A percentile compares a stretch with the other conserved stretches of the same genome.
These are phyloP conservation scores for Acidomyces sp. DNA, from an alignment of 495 filamentous ascomycete species.

Conservation along the genomic window DNA sequence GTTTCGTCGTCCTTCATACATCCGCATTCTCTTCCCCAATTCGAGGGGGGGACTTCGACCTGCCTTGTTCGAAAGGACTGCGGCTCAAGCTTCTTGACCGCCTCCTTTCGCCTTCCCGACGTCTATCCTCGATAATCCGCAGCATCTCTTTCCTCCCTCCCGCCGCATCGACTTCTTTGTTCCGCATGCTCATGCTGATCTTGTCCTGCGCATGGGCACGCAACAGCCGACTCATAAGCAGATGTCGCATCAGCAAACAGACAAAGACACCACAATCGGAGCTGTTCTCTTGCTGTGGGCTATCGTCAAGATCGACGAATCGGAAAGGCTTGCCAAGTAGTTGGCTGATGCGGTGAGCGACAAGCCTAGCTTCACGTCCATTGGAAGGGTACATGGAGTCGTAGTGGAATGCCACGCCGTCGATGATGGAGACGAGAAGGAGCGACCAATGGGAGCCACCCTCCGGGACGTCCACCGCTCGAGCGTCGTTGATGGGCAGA, in stretches of 20 bases:
- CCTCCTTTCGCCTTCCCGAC: conserved; percentile 64
- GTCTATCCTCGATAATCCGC: conserved; percentile 64
- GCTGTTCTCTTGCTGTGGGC: conserved; percentile 82
- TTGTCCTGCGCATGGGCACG: conserved; percentile 61
- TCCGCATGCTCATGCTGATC: conserved; percentile 84
- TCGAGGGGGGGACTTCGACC: conserved; percentile 24
- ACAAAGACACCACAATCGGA: conserved; percentile 95
- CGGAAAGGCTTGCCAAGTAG: conserved; percentile 52
- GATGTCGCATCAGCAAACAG: conserved; percentile 79
- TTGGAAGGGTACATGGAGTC: conserved; percentile 77
- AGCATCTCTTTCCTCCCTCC: conserved; percentile 77
- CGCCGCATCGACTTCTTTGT: conserved; percentile 61
- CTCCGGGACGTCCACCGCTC: conserved; percentile 61
- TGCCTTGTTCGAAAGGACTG: conserved; percentile 21
- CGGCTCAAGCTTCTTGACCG: conserved; percentile 40
- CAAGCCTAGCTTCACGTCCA: conserved; percentile 52
- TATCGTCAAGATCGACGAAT: conserved; percentile 68
- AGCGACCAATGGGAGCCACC: conserved; percentile 93
- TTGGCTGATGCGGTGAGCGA: conserved; percentile 45
- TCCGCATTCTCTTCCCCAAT: conserved; percentile 26
- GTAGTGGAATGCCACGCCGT: conserved; percentile 91
- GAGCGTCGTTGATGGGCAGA: conserved; percentile 85
- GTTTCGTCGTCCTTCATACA: not conserved
- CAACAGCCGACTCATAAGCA: conserved; percentile 73
- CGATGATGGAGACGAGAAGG: conserved; percentile 74